Evolutionary conservation across 78 protist genomes (phyloP), one percentile per base, ranked within the genome.

Genomic region (Creolimax fragrantissima): DNA sequence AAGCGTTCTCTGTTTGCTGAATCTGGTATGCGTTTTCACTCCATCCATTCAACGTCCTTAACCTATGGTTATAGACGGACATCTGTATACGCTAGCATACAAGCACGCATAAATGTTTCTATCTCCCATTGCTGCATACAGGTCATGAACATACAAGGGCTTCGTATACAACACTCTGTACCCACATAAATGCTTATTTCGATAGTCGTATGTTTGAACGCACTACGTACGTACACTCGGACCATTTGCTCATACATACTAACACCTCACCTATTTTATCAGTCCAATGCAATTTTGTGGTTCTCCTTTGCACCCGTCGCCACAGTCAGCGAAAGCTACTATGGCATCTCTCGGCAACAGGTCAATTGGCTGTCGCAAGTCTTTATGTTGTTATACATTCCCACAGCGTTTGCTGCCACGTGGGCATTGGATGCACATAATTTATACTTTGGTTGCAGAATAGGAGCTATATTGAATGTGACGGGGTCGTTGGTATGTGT

Each of bases 311-410:
- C 86, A 41, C 86, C 86, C 7, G 7, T 24, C 0, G 7, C 86
- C 6, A 83, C 86, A 17, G 86, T 83, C 17, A 24, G 44, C 7
- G 86, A 6, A 24, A 41, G 37, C 44, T 83, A 83, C 86, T 83
- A 83, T 83, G 86, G 86, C 6, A 41, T 83, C 35, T 35, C 42
- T 5, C 7, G 7, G 6, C 7, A 6, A 5, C 44, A 36, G 44
- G 35, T 83, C 86, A 83, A 83, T 24, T 83, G 86, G 86, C 86
- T 83, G 86, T 6, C 86, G 6, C 86, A 83, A 24, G 37, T 83
- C 35, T 83, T 35, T 1, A 83, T 83, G 86, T 11, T 83, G 5
- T 17, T 83, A 24, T 83, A 83, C 35, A 83, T 83, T 11, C 86
- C 86, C 42, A 35, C 35, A 35, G 6, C 35, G 17, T 6, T 83